These are phyloP conservation scores for Alternaria burnsii DNA, from an alignment of 2,329 filamentous ascomycete species.

Conservation along the genomic window DNA sequence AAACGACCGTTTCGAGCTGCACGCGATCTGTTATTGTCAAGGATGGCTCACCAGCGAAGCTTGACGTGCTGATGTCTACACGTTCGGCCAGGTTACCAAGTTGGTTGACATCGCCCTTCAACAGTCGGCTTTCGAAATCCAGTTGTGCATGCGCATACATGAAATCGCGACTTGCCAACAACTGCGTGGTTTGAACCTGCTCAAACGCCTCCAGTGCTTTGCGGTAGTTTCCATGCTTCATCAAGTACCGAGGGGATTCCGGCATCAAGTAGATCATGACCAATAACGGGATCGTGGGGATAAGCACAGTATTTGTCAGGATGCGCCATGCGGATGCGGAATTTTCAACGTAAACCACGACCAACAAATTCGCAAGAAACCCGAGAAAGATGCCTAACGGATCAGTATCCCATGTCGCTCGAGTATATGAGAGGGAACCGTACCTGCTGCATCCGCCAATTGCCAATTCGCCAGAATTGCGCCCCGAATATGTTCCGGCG, in stretches of 20 bases:
- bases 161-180: slow-evolving; percentile 31
- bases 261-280: slow-evolving; percentile 36
- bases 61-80: slow-evolving; percentile 11
- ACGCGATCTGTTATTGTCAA: neutral
- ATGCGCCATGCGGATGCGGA: slow-evolving; percentile 23
- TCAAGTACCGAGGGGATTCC: slow-evolving; percentile 27
- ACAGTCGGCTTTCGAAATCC: slow-evolving; percentile 29
- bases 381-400: slow-evolving; percentile 29
- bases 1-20: neutral
- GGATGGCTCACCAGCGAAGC: neutral
- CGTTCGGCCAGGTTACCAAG: slow-evolving; percentile 20
- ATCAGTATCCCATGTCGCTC: neutral
- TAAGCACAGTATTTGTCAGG: slow-evolving; percentile 30
- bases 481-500: slow-evolving; percentile 33
- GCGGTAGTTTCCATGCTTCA: slow-evolving; percentile 33
- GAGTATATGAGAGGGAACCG: neutral
- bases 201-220: slow-evolving; percentile 29
- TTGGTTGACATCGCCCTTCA: slow-evolving; percentile 21
- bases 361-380: slow-evolving; percentile 26
- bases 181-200: slow-evolving; percentile 27
- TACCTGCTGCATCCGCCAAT: slow-evolving; percentile 31
- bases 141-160: slow-evolving; percentile 36
- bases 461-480: slow-evolving; percentile 35
- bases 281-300: slow-evolving; percentile 29
- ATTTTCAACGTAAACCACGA: slow-evolving; percentile 21